Base-by-base conservation (phyloP, 805 yeast species). In the Allodekkera sacchari region DNA sequence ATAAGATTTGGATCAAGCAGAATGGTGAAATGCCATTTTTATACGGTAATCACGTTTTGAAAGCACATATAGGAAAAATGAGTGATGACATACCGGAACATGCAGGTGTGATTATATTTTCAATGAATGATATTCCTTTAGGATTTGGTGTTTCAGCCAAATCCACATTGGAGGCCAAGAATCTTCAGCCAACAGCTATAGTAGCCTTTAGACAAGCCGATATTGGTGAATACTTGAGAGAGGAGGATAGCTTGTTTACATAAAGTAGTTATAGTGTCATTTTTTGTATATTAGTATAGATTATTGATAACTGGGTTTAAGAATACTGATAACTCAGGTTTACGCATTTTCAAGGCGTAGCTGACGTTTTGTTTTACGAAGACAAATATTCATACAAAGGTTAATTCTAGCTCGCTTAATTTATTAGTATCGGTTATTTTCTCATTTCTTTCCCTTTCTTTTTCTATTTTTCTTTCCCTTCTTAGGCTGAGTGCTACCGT, bases 21-120 rank as follows among this genome's bases (percentile, higher is more conserved):
- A 92, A 92, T 53, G 98, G 98, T 48, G 98, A 92, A 60, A 92
- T 92, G 98, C 97, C 98, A 10, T 92, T 81, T 55, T 62, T 92
- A 43, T 92, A 92, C 48, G 98, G 98, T 22, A 92, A 92, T 63
- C 95, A 92, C 56, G 89, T 89, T 18, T 67, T 92, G 45, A 92
- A 92, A 55, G 98, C 98, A 4, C 98, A 92, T 54, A 70, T 92
- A 35, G 98, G 98, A 22, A 80, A 87, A 48, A 85, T 92, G 83
- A 82, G 94, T 34, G 98, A 92, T 45, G 97, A 92, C 53, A 83
- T 92, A 34, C 97, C 97, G 19, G 97, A 89, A 58, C 98, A 92
- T 52, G 92, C 95, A 2, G 98, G 98, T 51, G 88, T 92, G 15
- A 70, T 92, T 43, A 80, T 92, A 11, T 85, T 72, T 48, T 80